Evolutionary conservation across 1,139 yeast genomes (phyloP).

Genomic region (Blastobotrys illinoisensis): DNA sequence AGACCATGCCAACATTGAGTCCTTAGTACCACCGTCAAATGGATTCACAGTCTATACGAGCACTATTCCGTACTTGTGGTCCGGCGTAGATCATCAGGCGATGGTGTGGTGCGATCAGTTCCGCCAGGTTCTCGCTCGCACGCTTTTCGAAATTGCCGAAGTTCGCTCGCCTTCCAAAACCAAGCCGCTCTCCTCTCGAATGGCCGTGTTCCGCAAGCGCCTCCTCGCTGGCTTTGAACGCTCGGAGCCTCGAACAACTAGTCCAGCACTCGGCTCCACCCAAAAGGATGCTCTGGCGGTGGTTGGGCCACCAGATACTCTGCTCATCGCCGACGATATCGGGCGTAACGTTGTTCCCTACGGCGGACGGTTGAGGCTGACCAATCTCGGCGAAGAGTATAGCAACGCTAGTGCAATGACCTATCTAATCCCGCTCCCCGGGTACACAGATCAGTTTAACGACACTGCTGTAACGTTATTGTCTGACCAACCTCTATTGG

Average conservation of each 20-base stretch:
- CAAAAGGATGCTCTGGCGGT: background rate
- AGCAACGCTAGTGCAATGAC: conserved; percentile 3
- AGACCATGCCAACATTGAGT: conserved; percentile 74
- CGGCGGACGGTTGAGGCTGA: conserved; percentile 8
- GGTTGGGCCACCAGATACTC: conserved; percentile 13
- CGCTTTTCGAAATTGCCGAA: conserved; percentile 58
- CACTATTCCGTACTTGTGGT: conserved; percentile 89
- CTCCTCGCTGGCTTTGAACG: conserved; percentile 39
- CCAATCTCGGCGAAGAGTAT: conserved; percentile 5
- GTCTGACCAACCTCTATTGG: conserved; percentile 15
- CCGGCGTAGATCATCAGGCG: conserved; percentile 92
- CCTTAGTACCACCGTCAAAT: conserved; percentile 61
- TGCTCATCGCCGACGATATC: conserved; percentile 13
- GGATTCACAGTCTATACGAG: conserved; percentile 84
- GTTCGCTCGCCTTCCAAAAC: conserved; percentile 48
- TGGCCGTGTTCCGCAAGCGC: conserved; percentile 47
- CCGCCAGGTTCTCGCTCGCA: conserved; percentile 57
- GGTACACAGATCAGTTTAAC: background rate
- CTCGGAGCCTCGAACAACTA: background rate
- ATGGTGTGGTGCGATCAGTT: conserved; percentile 96
- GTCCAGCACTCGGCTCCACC: background rate
- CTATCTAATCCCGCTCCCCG: conserved; percentile 13
- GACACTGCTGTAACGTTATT: conserved; percentile 13
- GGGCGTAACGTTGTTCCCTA: conserved; percentile 9
- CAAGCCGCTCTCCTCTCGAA: conserved; percentile 46